These are phyloP conservation scores for Debaryomyces udenii DNA, from an alignment of 1,139 yeast species.

Conservation along the genomic window DNA sequence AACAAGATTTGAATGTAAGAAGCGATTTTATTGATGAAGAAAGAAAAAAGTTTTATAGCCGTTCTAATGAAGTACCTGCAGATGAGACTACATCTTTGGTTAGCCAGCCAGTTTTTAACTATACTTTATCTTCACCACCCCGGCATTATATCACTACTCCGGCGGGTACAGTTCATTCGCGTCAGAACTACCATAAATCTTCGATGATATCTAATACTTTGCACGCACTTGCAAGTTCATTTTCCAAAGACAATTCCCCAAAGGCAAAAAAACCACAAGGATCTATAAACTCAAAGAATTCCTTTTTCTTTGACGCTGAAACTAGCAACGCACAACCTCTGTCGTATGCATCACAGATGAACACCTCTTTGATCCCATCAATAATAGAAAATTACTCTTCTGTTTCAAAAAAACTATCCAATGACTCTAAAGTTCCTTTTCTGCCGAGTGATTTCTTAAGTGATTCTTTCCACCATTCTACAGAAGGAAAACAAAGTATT, in stretches of 20 bases:
- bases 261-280: background rate
- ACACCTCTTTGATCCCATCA: slow-evolving; percentile 46
- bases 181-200: slow-evolving; percentile 13
- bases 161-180: slow-evolving; percentile 12
- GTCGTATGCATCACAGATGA: slow-evolving; percentile 22
- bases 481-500: background rate
- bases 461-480: slow-evolving; percentile 24
- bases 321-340: background rate
- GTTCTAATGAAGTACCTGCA: background rate
- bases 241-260: slow-evolving; percentile 17
- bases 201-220: background rate
- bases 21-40: slow-evolving; percentile 14
- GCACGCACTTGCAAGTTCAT: slow-evolving; percentile 23
- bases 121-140: slow-evolving; percentile 26
- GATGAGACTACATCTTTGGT: slow-evolving; percentile 15
- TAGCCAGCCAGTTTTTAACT: background rate
- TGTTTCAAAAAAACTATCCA: slow-evolving; percentile 38
- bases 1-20: slow-evolving; percentile 8
- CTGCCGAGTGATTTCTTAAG: slow-evolving; percentile 46
- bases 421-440: slow-evolving; percentile 43
- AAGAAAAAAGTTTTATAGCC: slow-evolving; percentile 10
- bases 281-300: background rate
- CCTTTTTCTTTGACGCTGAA: background rate
- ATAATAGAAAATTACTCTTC: slow-evolving; percentile 46
- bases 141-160: slow-evolving; percentile 25